Evolutionary conservation across 1,139 yeast genomes (phyloP), one percentile per base, ranked within the genome.

Genomic region (Kodamaea arcana): DNA sequence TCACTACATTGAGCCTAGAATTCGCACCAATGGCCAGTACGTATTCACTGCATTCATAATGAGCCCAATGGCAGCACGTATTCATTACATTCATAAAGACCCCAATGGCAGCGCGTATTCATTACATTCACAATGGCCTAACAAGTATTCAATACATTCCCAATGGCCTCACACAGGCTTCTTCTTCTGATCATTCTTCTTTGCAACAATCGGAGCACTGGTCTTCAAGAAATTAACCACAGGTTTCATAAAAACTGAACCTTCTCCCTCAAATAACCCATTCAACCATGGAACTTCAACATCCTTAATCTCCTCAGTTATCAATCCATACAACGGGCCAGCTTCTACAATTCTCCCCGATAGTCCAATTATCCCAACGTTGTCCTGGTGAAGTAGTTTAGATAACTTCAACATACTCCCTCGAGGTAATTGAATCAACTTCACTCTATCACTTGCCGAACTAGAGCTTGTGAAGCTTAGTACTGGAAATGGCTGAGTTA

Each of bases 401-500:
- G 73, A 65, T 2, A 78, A 45, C 36, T 49, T 50, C 2, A 45
- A 48, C 50, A 64, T 58, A 3, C 77, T 58, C 1, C 75, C 73
- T 42, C 62, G 62, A 1, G 84, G 83, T 12, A 80, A 58, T 40
- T 74, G 78, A 0, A 80, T 58, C 27, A 80, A 56, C 44, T 76
- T 78, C 2, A 76, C 75, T 18, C 59, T 41, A 14, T 48, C 44
- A 0, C 45, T 43, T 2, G 40, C 29, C 1, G 56, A 49, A 27
- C 40, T 43, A 0, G 76, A 66, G 0, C 83, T 70, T 2, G 78
- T 62, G 36, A 54, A 66, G 12, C 75, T 52, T 14, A 80, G 54
- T 1, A 67, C 60, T 0, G 86, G 86, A 37, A 80, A 68, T 34
- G 73, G 78, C 34, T 67, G 65, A 4, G 69, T 62, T 15, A 79